phyloP scores from a whole-genome alignment of 2,329 filamentous ascomycete genomes.

The Endocalyx cinctus region DNA sequence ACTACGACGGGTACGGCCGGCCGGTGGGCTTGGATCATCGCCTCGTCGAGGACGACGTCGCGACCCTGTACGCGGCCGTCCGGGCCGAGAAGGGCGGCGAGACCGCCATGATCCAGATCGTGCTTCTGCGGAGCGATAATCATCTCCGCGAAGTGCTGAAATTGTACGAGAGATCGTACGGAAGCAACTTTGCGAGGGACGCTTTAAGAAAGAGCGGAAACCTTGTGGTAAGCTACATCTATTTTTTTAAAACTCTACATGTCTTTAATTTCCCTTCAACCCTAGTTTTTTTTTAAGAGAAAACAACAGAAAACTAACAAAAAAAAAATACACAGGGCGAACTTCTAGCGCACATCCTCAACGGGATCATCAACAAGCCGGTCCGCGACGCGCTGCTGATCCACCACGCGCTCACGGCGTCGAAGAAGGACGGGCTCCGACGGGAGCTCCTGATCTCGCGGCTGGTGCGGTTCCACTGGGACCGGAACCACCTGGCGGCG shows the following conservation, averaged over 20 bases:
- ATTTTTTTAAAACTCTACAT: background rate
- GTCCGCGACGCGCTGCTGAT: constrained; percentile 88
- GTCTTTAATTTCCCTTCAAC: background rate
- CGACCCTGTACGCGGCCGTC: constrained; percentile 63
- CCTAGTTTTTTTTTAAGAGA: background rate
- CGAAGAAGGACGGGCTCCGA: constrained; percentile 65
- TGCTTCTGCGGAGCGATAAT: constrained; percentile 72
- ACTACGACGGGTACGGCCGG: constrained; percentile 62
- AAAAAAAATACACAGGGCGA: constrained; percentile 62
- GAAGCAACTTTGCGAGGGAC: constrained; percentile 80
- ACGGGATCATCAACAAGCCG: constrained; percentile 92
- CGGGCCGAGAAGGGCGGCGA: constrained; percentile 77
- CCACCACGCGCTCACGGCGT: constrained; percentile 79
- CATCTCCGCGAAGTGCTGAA: constrained; percentile 78
- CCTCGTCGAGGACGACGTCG: constrained; percentile 66
- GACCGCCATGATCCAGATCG: constrained; percentile 78
- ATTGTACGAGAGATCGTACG: constrained; percentile 68
- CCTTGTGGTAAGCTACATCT: constrained; percentile 67
- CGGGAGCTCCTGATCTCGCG: constrained; percentile 84
- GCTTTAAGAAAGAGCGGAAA: constrained; percentile 87
- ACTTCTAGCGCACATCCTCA: constrained; percentile 88
- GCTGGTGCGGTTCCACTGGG: constrained; percentile 89
- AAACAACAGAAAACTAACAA: constrained; percentile 3
- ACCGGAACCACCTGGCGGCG: constrained; percentile 71
- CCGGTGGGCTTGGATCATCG: constrained; percentile 52